A percentile compares a stretch with the other conserved stretches of the same genome.
phyloP scores from a whole-genome alignment of 192 early-diverging fungal species.

The Coemansia sp. region DNA sequence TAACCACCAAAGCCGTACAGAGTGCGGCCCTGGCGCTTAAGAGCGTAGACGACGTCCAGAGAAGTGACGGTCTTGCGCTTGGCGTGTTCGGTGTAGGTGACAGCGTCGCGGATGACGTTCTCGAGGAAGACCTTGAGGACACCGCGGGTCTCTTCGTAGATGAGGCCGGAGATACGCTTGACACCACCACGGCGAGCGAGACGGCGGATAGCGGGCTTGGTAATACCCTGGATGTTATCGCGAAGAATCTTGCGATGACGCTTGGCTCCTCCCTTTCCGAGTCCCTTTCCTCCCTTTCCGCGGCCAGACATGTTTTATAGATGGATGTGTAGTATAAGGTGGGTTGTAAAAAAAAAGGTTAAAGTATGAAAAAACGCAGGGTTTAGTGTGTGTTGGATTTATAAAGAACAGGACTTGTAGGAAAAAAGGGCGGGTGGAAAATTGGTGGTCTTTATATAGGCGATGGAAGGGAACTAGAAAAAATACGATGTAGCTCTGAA shows the following conservation, averaged over 20 bases:
- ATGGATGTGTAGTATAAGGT: too few species aligned
- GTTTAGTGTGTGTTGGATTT: too few species aligned
- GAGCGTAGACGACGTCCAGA: constrained; percentile 97
- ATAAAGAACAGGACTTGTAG: too few species aligned
- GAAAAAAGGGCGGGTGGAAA: background rate
- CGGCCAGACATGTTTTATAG: constrained; percentile 86
- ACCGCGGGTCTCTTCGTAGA: constrained; percentile 98
- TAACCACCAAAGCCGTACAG: constrained; percentile 86
- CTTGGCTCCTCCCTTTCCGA: constrained; percentile 99
- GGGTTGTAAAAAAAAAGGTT: too few species aligned
- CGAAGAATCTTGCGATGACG: constrained; percentile 99
- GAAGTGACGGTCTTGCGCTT: constrained; percentile 99
- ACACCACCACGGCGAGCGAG: constrained; percentile 99
- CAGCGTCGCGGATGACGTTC: constrained; percentile 98
- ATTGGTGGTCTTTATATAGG: constrained; percentile 18
- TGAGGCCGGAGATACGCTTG: constrained; percentile 99
- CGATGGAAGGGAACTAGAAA: background rate
- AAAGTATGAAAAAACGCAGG: too few species aligned
- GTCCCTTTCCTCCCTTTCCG: constrained; percentile 99
- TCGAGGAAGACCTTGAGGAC: constrained; percentile 99
- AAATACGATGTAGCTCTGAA: background rate
- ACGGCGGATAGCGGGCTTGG: constrained; percentile 98
- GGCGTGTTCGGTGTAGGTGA: constrained; percentile 98
- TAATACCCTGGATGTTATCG: constrained; percentile 94
- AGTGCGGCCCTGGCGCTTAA: constrained; percentile 96